Evolutionary conservation across 2,329 filamentous ascomycete species (phyloP), one percentile per base, ranked within the genome.

Genomic region (Fusarium globosum): DNA sequence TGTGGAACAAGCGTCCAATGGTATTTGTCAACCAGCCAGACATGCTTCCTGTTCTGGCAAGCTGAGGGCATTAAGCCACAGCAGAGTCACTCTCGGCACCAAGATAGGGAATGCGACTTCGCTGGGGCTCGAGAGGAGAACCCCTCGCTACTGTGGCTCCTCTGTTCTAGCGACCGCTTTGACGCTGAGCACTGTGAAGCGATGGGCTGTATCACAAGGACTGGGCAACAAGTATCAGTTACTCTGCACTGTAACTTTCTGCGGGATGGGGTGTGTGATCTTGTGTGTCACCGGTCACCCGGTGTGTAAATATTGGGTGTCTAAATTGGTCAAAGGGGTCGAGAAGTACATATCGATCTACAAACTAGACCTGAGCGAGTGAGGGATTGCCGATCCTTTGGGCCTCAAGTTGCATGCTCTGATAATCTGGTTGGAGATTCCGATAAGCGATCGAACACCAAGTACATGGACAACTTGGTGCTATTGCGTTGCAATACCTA

Each of bases 41-140:
- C 42, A 68, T 45, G 65, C 73, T 78, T 77, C 76, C 75, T 71
- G 67, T 76, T 78, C 68, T 45, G 76, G 76, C 39, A 77, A 65
- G 33, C 62, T 69, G 62, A 76, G 28, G 59, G 65, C 33, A 72
- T 76, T 66, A 57, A 65, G 66, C 72, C 60, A 67, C 72, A 61
- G 53, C 35, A 61, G 68, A 57, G 65, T 65, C 43, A 52, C 62
- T 60, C 38, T 30, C 39, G 15, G 48, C 28, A 45, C 55, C 38
- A 21, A 41, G 28, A 6, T 15, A 33, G n/a, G 48, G 52, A 46
- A 26, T 28, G 61, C 21, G 43, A 60, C 61, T 58, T 66, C 45
- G 21, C 38, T 63, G 46, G 56, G 65, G 59, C 72, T 73, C 42
- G 48, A 56, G 69, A 65, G 45, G 23, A n/a, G 46, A 51, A 42